These are phyloP conservation scores for Ascochyta koolunga DNA, from an alignment of 2,329 filamentous ascomycete genomes.

Conservation along the genomic window DNA sequence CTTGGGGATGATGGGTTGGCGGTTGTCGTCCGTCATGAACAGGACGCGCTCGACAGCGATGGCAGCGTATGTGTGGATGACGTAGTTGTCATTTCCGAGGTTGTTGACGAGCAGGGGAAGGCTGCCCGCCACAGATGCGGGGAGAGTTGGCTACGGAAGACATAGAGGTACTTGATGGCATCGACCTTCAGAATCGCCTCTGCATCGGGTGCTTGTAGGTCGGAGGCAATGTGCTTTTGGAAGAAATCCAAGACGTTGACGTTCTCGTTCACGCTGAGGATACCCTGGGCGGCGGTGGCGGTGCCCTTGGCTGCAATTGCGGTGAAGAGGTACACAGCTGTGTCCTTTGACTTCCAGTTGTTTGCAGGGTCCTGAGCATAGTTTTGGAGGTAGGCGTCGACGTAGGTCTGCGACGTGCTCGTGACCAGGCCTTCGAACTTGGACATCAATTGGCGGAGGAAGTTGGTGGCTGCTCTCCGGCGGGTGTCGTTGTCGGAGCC, in stretches of 20 bases:
- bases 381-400: constrained; percentile 78
- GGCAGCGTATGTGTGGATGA: constrained; percentile 96
- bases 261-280: constrained; percentile 80
- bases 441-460: constrained; percentile 85
- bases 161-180: constrained; percentile 97
- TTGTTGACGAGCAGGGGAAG: constrained; percentile 89
- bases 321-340: constrained; percentile 94
- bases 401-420: constrained; percentile 83
- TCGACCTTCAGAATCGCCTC: constrained; percentile 94
- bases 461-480: constrained; percentile 90
- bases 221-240: constrained; percentile 87
- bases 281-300: constrained; percentile 85
- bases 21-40: constrained; percentile 77
- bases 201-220: constrained; percentile 74
- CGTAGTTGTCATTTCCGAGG: constrained; percentile 86
- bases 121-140: constrained; percentile 90
- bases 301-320: constrained; percentile 92
- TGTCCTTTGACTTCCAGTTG: constrained; percentile 98
- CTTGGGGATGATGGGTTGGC: constrained; percentile 79
- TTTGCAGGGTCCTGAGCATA: constrained; percentile 68
- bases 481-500: constrained; percentile 95
- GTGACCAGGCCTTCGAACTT: constrained; percentile 88
- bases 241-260: constrained; percentile 96
- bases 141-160: constrained; percentile 92
- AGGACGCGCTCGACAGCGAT: constrained; percentile 95